A percentile compares a stretch with the other conserved stretches of the same genome.
Conservation (phyloP, 2,329 filamentous ascomycete genomes). For the Colletotrichum sublineola region DNA sequence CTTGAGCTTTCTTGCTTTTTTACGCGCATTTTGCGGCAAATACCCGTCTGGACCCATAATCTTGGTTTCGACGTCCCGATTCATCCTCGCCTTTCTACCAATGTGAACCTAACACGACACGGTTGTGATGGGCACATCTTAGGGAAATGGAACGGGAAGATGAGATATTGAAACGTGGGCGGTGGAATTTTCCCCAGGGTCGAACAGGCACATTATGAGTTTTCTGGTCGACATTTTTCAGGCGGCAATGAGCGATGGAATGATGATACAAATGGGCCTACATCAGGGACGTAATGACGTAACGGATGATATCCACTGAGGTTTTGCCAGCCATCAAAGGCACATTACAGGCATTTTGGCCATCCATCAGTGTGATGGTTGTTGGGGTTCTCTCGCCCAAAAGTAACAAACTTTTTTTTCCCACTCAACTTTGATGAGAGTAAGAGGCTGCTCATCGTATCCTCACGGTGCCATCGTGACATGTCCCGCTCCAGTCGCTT, state of each 20-base stretch:
- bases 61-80: conserved; percentile 41
- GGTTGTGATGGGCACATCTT: conserved; percentile 35
- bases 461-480: not conserved
- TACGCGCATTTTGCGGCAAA: conserved; percentile 57
- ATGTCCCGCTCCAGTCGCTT: not conserved
- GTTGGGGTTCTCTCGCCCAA: conserved; percentile 3
- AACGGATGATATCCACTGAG: conserved; percentile 19
- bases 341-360: conserved; percentile 8
- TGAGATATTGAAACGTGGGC: conserved; percentile 28
- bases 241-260: conserved; percentile 48
- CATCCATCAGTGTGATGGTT: conserved; percentile 3
- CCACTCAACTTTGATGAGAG: not conserved
- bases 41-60: conserved; percentile 54
- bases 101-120: conserved; percentile 24
- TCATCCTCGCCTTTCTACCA: conserved; percentile 44
- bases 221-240: conserved; percentile 48
- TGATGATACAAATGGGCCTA: conserved; percentile 37
- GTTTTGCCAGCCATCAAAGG: conserved; percentile 15
- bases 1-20: conserved; percentile 36
- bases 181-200: conserved; percentile 42
- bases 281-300: conserved; percentile 38
- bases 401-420: conserved; percentile 4
- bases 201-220: conserved; percentile 51
- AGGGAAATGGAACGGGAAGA: conserved; percentile 22
- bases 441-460: too few relatives aligned